A percentile compares a stretch with the other conserved stretches of the same genome.
Conservation (phyloP, 2,329 filamentous ascomycete genomes). For the Amylocarpus encephaloides region DNA sequence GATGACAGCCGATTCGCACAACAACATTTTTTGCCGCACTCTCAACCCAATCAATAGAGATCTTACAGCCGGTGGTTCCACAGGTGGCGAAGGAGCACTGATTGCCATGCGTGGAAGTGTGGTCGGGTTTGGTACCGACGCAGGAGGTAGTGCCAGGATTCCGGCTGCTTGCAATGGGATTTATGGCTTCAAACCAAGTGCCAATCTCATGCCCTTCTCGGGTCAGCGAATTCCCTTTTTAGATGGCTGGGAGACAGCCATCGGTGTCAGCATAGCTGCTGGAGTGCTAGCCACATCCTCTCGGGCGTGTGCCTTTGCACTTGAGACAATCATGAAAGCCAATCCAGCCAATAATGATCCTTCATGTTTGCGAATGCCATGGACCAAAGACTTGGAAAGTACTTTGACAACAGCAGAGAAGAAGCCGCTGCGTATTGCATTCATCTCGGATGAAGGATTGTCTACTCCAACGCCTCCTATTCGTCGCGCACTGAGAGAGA, state of each 20-base stretch:
- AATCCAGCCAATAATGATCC: no score
- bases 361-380: background rate
- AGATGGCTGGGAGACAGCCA: slow-evolving; percentile 43
- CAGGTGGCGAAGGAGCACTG: slow-evolving; percentile 57
- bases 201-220: slow-evolving; percentile 36
- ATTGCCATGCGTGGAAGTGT: slow-evolving; percentile 49
- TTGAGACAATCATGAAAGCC: no score
- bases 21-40: slow-evolving; percentile 55
- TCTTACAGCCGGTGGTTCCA: slow-evolving; percentile 56
- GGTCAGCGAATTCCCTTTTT: slow-evolving; percentile 41
- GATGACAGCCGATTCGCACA: slow-evolving; percentile 49
- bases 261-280: slow-evolving; percentile 40
- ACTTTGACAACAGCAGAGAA: no score
- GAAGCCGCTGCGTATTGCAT: no score
- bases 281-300: slow-evolving; percentile 44
- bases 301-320: slow-evolving; percentile 28
- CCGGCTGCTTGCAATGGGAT: slow-evolving; percentile 44
- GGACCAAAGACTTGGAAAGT: no score
- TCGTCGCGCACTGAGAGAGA: no score
- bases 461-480: no score
- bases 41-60: slow-evolving; percentile 55
- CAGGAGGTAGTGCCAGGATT: slow-evolving; percentile 41
- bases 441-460: no score
- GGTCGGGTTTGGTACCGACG: slow-evolving; percentile 57
- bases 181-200: slow-evolving; percentile 45